Evolutionary conservation across 441 rosid genomes (phyloP), one percentile per base, ranked within the genome.

Genomic region (Melastoma candidum): DNA sequence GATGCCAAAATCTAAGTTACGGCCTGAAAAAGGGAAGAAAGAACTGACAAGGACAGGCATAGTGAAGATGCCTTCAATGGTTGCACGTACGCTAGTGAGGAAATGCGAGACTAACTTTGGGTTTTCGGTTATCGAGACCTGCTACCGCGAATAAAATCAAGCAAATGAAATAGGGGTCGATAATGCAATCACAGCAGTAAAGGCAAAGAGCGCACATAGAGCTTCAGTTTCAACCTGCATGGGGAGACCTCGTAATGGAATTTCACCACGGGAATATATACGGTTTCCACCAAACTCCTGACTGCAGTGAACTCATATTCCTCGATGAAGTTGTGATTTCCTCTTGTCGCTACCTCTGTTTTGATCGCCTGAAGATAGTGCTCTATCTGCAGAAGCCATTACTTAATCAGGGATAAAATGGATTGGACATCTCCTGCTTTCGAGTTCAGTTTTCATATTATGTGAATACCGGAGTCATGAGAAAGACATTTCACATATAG

Each of bases 161-260:
- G 22, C 22, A 52, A 7, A 52, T n/a, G 39, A 25, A 51, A 13
- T 17, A 51, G 17, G 26, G 1, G n/a, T 39, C 12, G n/a, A 29
- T 12, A 29, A 51, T 51, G 7, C 12, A 12, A 25, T 8, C 32
- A 11, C 44, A 0, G 12, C 13, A 17, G 22, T 17, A 17, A 26
- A 52, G 13, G 25, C 44, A 22, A 47, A 36, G 27, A 54, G 24
- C 12, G 14, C 29, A 12, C 2, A 44, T 49, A 44, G 51, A 24
- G 13, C 22, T 54, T 27, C 51, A 49, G 57, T 50, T 29, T 56
- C 59, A 49, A 94, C 99, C 97, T 94, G 99, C 99, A 94, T 94
- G 22, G 99, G 99, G 99, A 94, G 73, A 81, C 95, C 81, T 90
- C 99, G 49, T 78, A 80, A 74, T 85, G 97, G 65, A 94, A 87